Conservation (phyloP, 2,329 filamentous ascomycete genomes). For the Verticillium zaregamsianum region DNA sequence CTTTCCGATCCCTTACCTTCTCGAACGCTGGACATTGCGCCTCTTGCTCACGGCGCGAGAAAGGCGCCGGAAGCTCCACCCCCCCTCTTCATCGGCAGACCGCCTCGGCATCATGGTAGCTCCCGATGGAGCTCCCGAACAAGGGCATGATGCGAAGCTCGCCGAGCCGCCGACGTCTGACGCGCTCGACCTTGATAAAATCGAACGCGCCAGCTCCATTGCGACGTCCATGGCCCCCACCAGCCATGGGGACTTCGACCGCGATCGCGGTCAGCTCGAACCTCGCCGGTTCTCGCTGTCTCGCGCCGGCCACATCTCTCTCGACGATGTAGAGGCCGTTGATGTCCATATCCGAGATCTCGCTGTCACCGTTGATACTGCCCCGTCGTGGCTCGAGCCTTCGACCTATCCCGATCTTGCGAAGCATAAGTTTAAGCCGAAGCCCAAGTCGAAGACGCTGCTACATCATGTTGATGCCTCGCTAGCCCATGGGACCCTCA, state of each 20-base stretch:
- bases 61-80: neutral
- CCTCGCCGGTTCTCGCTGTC: slow-evolving; percentile 22
- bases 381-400: slow-evolving; percentile 48
- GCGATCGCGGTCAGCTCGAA: slow-evolving; percentile 2
- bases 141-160: neutral
- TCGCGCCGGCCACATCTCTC: slow-evolving; percentile 32
- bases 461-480: slow-evolving; percentile 60
- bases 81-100: neutral
- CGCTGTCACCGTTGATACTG: slow-evolving; percentile 53
- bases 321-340: slow-evolving; percentile 52
- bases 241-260: slow-evolving; percentile 8
- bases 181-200: slow-evolving; percentile 22
- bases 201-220: slow-evolving; percentile 26
- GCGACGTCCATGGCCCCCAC: slow-evolving; percentile 22
- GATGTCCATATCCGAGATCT: slow-evolving; percentile 50
- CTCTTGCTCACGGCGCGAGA: neutral
- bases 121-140: neutral
- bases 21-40: neutral
- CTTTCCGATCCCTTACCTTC: neutral
- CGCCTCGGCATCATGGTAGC: neutral
- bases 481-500: slow-evolving; percentile 62
- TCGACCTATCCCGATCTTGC: slow-evolving; percentile 39
- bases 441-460: slow-evolving; percentile 44
- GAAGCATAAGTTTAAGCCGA: slow-evolving; percentile 30
- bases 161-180: neutral